Evolutionary conservation across 768 basidiomycete species (phyloP).

Genomic region (Leccinum obscurum): DNA sequence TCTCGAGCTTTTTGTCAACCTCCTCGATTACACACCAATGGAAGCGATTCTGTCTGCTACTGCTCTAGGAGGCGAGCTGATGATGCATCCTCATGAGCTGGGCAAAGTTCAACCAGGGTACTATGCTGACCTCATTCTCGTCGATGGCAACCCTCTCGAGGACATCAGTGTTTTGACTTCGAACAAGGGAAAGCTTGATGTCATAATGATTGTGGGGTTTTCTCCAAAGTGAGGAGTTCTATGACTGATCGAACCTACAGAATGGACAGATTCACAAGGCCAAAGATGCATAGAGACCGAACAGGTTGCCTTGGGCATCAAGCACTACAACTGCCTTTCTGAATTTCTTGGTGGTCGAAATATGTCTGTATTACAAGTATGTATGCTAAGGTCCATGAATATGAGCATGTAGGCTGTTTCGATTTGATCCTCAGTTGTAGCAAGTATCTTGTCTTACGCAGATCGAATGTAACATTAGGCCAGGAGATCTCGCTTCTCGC

Average conservation of each 20-base stretch:
- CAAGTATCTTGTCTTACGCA: background rate
- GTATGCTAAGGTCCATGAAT: too few relatives aligned
- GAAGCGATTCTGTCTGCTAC: slow-evolving; percentile 38
- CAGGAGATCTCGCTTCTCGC: background rate
- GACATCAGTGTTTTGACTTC: slow-evolving; percentile 35
- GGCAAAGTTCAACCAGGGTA: slow-evolving; percentile 39
- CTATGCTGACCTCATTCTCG: slow-evolving; percentile 38
- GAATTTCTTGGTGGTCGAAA: background rate
- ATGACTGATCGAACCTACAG: slow-evolving; percentile 9
- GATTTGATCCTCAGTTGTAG: background rate
- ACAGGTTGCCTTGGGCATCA: background rate
- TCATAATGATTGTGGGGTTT: slow-evolving; percentile 36
- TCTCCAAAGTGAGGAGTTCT: background rate
- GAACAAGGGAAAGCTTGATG: slow-evolving; percentile 32
- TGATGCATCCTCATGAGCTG: slow-evolving; percentile 37
- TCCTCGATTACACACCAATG: slow-evolving; percentile 37
- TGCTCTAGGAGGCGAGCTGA: slow-evolving; percentile 37
- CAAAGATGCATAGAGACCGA: background rate
- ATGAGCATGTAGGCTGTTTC: background rate
- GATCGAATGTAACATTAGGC: background rate
- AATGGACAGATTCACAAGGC: slow-evolving; percentile 29
- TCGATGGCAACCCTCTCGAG: slow-evolving; percentile 37
- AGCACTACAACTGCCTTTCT: background rate
- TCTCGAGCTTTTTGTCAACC: slow-evolving; percentile 38
- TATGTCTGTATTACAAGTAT: too few relatives aligned